Conservation (phyloP, 495 filamentous ascomycete species). For the Trichocladium uniseriatum region DNA sequence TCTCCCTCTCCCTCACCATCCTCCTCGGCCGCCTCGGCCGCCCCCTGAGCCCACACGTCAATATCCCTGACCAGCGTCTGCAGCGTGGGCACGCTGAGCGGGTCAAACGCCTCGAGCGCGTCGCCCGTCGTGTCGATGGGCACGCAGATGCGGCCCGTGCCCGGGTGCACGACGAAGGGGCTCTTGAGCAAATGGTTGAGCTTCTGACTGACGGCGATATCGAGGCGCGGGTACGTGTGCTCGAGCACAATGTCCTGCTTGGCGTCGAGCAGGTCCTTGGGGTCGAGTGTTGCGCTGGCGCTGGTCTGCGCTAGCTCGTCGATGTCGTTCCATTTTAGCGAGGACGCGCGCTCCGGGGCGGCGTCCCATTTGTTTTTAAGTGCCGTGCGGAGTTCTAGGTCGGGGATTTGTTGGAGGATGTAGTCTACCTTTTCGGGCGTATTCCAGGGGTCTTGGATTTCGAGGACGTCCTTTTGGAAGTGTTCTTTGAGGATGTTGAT, state of each 20-base stretch:
- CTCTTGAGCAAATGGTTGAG: conserved; percentile 94
- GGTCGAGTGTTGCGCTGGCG: conserved; percentile 46
- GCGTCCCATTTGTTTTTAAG: conserved; percentile 86
- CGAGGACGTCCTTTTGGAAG: conserved; percentile 73
- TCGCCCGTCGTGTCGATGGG: conserved; percentile 62
- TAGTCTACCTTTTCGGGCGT: conserved; percentile 55
- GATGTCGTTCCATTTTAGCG: conserved; percentile 87
- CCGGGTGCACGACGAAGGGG: conserved; percentile 92
- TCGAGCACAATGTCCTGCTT: conserved; percentile 93
- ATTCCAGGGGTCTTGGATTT: conserved; percentile 78
- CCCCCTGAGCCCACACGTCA: conserved; percentile 48
- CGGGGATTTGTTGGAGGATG: conserved; percentile 70
- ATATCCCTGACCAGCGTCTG: conserved; percentile 71
- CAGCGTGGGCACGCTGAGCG: conserved; percentile 77
- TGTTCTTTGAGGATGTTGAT: conserved; percentile 67
- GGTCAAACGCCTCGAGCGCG: conserved; percentile 70
- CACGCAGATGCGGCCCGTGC: conserved; percentile 88
- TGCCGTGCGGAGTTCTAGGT: conserved; percentile 60
- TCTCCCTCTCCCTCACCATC: conserved; percentile 60
- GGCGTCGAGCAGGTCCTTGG: conserved; percentile 62
- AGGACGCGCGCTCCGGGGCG: conserved; percentile 61
- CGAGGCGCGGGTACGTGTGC: conserved; percentile 95
- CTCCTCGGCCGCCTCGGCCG: conserved; percentile 53
- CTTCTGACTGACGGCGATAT: conserved; percentile 93
- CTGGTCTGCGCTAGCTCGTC: conserved; percentile 69